Evolutionary conservation across 345 rosid species (phyloP).

Genomic region (Hypericum perforatum): DNA sequence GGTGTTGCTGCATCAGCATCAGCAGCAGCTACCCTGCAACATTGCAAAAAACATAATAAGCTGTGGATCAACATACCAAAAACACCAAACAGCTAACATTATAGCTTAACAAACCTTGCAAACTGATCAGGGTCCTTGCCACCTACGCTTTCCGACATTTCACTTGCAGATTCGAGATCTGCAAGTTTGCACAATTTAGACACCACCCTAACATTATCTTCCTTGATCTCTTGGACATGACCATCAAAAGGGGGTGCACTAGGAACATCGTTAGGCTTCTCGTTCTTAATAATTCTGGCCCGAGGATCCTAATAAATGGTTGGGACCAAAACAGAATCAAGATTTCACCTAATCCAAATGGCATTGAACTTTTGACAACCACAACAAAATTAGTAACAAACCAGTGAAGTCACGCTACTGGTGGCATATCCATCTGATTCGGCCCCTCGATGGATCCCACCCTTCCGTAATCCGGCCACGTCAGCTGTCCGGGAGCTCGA

Average conservation of each 20-base stretch:
- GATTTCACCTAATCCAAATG: not conserved
- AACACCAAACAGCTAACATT: constrained; percentile 3
- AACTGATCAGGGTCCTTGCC: constrained; percentile 37
- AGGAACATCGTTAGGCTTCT: constrained; percentile 50
- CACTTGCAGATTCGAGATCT: constrained; percentile 13
- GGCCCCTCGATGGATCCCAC: not conserved
- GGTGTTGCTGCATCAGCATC: constrained; percentile 45
- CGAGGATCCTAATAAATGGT: constrained; percentile 48
- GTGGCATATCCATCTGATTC: not conserved
- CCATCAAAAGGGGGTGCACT: constrained; percentile 80
- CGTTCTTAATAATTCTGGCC: constrained; percentile 25
- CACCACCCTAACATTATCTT: constrained; percentile 16
- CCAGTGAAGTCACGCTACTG: too few species aligned
- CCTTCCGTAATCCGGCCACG: too few species aligned
- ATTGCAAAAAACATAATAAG: not conserved
- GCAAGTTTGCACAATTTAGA: constrained; percentile 14
- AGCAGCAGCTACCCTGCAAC: constrained; percentile 37
- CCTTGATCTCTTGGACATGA: constrained; percentile 42
- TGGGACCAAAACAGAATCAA: not conserved
- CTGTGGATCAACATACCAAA: not conserved
- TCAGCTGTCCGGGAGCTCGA: too few species aligned
- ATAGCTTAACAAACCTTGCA: constrained; percentile 36
- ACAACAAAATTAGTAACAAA: too few species aligned
- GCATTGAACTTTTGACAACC: not conserved
- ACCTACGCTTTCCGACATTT: constrained; percentile 26